These are phyloP conservation scores for Cryptococcus sp. DNA, from an alignment of 1,284 basidiomycete species.

Conservation along the genomic window DNA sequence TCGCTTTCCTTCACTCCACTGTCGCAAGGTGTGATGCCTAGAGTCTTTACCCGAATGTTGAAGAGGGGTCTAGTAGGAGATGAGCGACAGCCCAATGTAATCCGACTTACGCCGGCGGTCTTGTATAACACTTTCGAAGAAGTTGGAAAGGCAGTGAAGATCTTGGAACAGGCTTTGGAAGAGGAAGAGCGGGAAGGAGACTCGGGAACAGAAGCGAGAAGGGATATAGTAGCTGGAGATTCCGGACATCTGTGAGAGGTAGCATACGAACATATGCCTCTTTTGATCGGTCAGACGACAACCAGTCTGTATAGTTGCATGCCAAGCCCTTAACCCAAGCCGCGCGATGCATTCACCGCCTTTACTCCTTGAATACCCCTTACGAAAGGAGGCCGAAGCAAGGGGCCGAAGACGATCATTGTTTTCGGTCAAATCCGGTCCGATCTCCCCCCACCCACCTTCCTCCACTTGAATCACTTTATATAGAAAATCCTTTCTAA, in stretches of 20 bases:
- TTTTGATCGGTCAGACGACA: no score
- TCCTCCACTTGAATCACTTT: no score
- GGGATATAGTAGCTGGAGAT: not conserved
- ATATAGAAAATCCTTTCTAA: no score
- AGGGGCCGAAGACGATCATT: no score
- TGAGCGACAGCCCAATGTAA: conserved; percentile 82
- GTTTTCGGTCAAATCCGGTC: no score
- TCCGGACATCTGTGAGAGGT: not conserved
- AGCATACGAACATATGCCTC: no score
- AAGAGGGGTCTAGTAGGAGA: conserved; percentile 79
- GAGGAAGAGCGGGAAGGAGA: conserved; percentile 20
- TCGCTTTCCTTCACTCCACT: conserved; percentile 72
- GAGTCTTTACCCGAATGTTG: conserved; percentile 60
- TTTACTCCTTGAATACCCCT: no score
- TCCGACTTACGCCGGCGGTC: conserved; percentile 75
- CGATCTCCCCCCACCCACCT: no score
- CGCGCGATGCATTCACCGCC: no score
- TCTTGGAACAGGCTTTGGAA: conserved; percentile 55
- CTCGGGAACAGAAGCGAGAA: not conserved
- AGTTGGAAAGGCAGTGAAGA: conserved; percentile 62
- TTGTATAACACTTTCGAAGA: conserved; percentile 79
- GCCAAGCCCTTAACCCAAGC: no score
- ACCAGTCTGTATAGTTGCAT: no score
- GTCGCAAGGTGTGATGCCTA: conserved; percentile 61
- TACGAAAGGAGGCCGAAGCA: no score